Percentiles rank a stretch among this genome's conserved stretches.
Evolutionary conservation across 2,329 filamentous ascomycete genomes (phyloP).

Genomic region (Trichoderma gracile): DNA sequence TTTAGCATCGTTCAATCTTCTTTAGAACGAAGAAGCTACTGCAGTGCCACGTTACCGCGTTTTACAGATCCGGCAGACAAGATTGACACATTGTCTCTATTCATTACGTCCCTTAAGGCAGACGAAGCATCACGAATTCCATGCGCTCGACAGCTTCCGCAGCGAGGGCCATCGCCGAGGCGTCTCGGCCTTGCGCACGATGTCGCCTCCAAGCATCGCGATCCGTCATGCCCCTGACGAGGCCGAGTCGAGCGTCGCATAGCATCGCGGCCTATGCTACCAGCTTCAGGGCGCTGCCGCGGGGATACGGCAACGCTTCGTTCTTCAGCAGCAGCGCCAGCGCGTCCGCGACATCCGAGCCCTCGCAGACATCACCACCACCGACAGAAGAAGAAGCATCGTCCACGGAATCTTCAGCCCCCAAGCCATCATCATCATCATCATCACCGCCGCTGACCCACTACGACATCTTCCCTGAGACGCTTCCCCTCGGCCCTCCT

Average conservation of each 20-base stretch:
- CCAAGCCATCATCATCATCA: slow-evolving; percentile 4
- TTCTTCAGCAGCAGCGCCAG: neutral
- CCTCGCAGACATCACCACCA: slow-evolving; percentile 8
- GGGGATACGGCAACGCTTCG: neutral
- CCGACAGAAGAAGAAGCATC: neutral
- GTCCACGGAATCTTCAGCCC: slow-evolving; percentile 35
- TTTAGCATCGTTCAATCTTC: no score
- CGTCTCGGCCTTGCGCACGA: slow-evolving; percentile 39
- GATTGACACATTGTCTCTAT: neutral
- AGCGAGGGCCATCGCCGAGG: slow-evolving; percentile 33
- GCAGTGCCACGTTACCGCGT: neutral
- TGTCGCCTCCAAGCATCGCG: slow-evolving; percentile 37
- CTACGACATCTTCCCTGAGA: slow-evolving; percentile 85
- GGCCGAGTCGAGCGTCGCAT: neutral
- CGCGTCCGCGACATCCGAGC: neutral
- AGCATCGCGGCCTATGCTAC: neutral
- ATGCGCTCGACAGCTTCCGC: slow-evolving; percentile 34
- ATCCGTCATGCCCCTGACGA: slow-evolving; percentile 29
- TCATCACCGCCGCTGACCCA: slow-evolving; percentile 51
- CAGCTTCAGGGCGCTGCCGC: neutral
- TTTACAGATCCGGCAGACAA: no score
- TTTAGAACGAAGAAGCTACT: neutral
- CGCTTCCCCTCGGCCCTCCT: slow-evolving; percentile 75
- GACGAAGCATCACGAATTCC: neutral
- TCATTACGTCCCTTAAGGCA: neutral